phyloP scores from a whole-genome alignment of 2,329 filamentous ascomycete genomes.

The Aspergillus puulaauensis region DNA sequence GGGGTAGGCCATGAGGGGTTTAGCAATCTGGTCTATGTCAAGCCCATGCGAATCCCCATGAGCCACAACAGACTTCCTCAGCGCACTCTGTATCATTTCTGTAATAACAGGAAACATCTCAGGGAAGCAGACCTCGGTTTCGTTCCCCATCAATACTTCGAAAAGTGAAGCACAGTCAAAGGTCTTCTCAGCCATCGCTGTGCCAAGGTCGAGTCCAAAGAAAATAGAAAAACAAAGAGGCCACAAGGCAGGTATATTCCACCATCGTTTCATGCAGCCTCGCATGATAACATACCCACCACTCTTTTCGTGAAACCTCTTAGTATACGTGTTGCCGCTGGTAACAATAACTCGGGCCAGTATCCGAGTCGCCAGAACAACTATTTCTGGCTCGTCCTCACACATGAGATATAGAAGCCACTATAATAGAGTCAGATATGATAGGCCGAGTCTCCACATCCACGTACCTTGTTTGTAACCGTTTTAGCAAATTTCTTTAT shows the following conservation, averaged over 20 bases:
- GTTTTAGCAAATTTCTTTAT: constrained; percentile 89
- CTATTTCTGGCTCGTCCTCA: constrained; percentile 79
- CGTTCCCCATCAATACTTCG: constrained; percentile 65
- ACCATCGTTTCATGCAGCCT: constrained; percentile 79
- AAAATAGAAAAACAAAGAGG: constrained; percentile 83
- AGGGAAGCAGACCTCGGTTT: constrained; percentile 67
- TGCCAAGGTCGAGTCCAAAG: constrained; percentile 78
- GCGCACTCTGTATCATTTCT: constrained; percentile 81
- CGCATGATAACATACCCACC: constrained; percentile 87
- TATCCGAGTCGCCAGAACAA: constrained; percentile 78
- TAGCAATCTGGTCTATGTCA: constrained; percentile 6
- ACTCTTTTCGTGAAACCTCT: constrained; percentile 81
- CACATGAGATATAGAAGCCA: constrained; percentile 91
- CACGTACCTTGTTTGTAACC: constrained; percentile 84
- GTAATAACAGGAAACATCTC: constrained; percentile 78
- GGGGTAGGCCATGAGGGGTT: constrained; percentile 16
- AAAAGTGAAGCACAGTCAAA: constrained; percentile 75
- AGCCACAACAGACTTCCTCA: constrained; percentile 64
- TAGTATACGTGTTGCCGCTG: constrained; percentile 77
- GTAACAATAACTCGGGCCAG: constrained; percentile 78
- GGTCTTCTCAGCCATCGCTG: constrained; percentile 68
- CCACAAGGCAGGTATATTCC: constrained; percentile 84
- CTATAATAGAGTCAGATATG: constrained; percentile 42
- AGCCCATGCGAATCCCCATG: constrained; percentile 46
- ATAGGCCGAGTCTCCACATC: neutral